Evolutionary conservation across 2,329 filamentous ascomycete species (phyloP).

Genomic region (Sporothrix euskadiensis): DNA sequence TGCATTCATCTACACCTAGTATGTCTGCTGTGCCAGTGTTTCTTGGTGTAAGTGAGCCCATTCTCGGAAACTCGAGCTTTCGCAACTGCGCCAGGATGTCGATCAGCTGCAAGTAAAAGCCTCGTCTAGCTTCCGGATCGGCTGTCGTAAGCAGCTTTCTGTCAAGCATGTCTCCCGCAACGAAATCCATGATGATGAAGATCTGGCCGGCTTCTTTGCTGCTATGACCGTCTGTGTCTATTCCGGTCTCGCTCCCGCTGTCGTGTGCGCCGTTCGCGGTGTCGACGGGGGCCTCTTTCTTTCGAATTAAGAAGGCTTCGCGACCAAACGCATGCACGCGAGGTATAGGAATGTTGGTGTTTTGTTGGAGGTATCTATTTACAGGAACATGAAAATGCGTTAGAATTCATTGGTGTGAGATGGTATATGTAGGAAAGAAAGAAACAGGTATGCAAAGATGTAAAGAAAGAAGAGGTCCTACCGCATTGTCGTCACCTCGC

Average conservation of each 20-base stretch:
- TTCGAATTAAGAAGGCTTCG: background rate
- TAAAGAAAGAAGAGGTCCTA: slow-evolving; percentile 1
- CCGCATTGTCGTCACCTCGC: slow-evolving; percentile 36
- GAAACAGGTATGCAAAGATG: too few species aligned
- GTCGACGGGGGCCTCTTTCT: background rate
- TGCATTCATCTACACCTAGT: background rate
- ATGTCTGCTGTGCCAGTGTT: slow-evolving; percentile 23
- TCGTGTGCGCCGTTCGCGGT: background rate
- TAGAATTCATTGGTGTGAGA: too few species aligned
- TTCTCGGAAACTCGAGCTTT: slow-evolving; percentile 33
- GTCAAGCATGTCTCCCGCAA: slow-evolving; percentile 33
- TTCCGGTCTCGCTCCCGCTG: background rate
- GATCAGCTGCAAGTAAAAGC: slow-evolving; percentile 34
- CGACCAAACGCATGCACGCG: slow-evolving; percentile 34
- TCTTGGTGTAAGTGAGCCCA: slow-evolving; percentile 36
- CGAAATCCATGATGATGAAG: slow-evolving; percentile 34
- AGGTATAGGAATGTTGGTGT: slow-evolving; percentile 35
- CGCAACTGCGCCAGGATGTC: slow-evolving; percentile 35
- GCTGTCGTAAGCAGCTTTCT: slow-evolving; percentile 27
- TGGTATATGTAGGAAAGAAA: too few species aligned
- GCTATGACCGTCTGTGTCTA: background rate
- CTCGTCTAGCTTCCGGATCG: slow-evolving; percentile 18
- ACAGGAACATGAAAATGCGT: background rate
- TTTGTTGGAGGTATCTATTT: slow-evolving; percentile 7
- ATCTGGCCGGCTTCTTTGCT: slow-evolving; percentile 25